Conservation (phyloP, 2,329 filamentous ascomycete genomes). For the Dactylellina drechsleri region DNA sequence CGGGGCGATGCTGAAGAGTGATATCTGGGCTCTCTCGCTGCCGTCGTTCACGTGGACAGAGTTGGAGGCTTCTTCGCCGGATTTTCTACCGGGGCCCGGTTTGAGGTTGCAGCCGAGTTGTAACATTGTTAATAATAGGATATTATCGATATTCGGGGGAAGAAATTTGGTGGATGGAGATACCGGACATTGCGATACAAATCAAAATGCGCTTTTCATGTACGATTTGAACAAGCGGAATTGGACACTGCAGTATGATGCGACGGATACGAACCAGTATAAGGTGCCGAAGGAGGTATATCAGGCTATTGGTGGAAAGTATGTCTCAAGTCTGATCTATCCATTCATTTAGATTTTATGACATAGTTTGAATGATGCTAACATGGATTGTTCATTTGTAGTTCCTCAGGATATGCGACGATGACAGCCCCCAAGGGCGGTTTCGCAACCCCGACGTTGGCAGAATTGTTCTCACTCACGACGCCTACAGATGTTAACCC, state of each 20-base stretch:
- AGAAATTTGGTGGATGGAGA: slow-evolving; percentile 36
- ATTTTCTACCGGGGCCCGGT: slow-evolving; percentile 26
- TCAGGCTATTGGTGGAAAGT: slow-evolving; percentile 33
- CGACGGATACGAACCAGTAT: slow-evolving; percentile 6
- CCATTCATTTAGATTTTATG: not conserved
- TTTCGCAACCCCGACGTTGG: slow-evolving; percentile 27
- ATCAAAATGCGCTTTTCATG: slow-evolving; percentile 44
- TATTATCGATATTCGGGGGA: slow-evolving; percentile 29
- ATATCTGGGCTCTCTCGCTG: slow-evolving; percentile 28
- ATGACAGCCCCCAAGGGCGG: slow-evolving; percentile 28
- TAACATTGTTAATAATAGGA: slow-evolving; percentile 25
- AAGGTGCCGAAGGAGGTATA: slow-evolving; percentile 21
- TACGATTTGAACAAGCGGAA: slow-evolving; percentile 33
- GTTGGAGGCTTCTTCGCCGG: slow-evolving; percentile 19
- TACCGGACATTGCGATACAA: slow-evolving; percentile 26
- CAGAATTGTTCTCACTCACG: slow-evolving; percentile 30
- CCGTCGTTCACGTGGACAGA: slow-evolving; percentile 37
- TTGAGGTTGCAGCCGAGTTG: slow-evolving; percentile 26
- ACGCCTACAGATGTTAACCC: slow-evolving; percentile 16
- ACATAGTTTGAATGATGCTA: not conserved
- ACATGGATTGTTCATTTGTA: slow-evolving; percentile 3
- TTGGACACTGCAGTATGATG: slow-evolving; percentile 29
- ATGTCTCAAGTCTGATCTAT: not conserved
- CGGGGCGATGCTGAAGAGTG: slow-evolving; percentile 8
- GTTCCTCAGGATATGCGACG: slow-evolving; percentile 27